Evolutionary conservation across 257 asterid genomes (phyloP), one percentile per base, ranked within the genome.

Genomic region (Nyctanthes arbortristis): DNA sequence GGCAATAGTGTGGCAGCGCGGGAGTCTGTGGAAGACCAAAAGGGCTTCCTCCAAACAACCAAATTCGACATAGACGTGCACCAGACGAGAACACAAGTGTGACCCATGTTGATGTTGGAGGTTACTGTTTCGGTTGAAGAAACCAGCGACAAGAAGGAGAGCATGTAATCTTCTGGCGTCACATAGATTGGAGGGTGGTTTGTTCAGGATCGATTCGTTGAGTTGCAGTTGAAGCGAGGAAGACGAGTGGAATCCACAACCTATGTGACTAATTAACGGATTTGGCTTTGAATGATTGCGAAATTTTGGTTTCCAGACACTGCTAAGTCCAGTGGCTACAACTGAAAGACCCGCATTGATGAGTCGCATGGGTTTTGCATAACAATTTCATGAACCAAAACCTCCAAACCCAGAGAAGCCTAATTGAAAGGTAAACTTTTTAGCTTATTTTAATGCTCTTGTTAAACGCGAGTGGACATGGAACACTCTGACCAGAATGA

Each of bases 161-260:
- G 68, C 75, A 16, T 75, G 80, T 62, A 79, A 49, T 61, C 60
- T 63, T 63, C 70, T 79, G 55, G 72, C 71, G 13, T 74, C 61
- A 16, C 35, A n/a, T 12, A 63, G 65, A 63, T 62, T 25, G 24
- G 61, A 33, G 2, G 68, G 72, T 18, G 69, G 12, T 45, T 43
- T 77, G 72, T 63, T 73, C 43, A 69, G 59, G 32, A 72, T 58
- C 7, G 65, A 56, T 28, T 72, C 55, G 45, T 43, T 70, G 61
- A 62, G 24, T 25, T n/a, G 29, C 57, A 49, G 57, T 6, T n/a
- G 57, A 3, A 20, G 25, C 3, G 58, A 37, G 2, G 58, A 37
- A 36, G 66, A 57, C 2, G 67, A 37, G 8, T 32, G 71, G 40
- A 69, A 68, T 25, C 73, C 66, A 5, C 29, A 16, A 29, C 11